phyloP scores from a whole-genome alignment of 345 rosid genomes.

The Turnera subulata region DNA sequence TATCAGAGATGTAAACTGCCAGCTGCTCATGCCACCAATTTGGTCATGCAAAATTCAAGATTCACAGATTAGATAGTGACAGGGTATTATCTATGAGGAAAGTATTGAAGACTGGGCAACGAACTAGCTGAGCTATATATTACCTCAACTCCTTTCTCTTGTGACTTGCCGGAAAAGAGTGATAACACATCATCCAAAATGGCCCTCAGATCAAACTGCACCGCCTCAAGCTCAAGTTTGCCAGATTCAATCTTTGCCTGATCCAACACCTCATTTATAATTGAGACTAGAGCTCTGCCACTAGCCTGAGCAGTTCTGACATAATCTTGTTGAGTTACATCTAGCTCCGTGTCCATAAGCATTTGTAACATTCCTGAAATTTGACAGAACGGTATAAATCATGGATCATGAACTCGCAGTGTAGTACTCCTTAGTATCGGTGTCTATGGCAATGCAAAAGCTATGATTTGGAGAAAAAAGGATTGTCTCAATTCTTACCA shows the following conservation, averaged over 20 bases:
- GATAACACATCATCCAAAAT: constrained; percentile 90
- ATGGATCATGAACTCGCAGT: constrained; percentile 9
- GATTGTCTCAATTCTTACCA: constrained; percentile 48
- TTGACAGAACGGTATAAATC: not conserved
- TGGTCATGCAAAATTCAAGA: constrained; percentile 16
- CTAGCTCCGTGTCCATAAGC: constrained; percentile 88
- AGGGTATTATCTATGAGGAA: not conserved
- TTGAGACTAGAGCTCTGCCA: constrained; percentile 86
- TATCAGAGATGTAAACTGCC: constrained; percentile 83
- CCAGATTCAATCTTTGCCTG: constrained; percentile 97
- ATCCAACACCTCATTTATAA: constrained; percentile 89
- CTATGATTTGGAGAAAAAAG: constrained; percentile 1
- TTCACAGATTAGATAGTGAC: constrained; percentile 9
- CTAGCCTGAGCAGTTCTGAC: constrained; percentile 92
- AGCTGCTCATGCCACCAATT: constrained; percentile 46
- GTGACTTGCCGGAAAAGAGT: constrained; percentile 87
- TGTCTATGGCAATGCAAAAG: not conserved
- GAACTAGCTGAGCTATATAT: not conserved
- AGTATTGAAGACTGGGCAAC: not conserved
- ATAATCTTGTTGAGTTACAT: constrained; percentile 83
- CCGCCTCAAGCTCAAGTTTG: constrained; percentile 90
- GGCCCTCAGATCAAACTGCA: constrained; percentile 70
- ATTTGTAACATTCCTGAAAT: constrained; percentile 83
- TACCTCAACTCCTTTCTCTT: constrained; percentile 91
- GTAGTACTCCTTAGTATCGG: not conserved